phyloP scores from a whole-genome alignment of 106 monocot genomes.

The Dactylorhiza incarnata region DNA sequence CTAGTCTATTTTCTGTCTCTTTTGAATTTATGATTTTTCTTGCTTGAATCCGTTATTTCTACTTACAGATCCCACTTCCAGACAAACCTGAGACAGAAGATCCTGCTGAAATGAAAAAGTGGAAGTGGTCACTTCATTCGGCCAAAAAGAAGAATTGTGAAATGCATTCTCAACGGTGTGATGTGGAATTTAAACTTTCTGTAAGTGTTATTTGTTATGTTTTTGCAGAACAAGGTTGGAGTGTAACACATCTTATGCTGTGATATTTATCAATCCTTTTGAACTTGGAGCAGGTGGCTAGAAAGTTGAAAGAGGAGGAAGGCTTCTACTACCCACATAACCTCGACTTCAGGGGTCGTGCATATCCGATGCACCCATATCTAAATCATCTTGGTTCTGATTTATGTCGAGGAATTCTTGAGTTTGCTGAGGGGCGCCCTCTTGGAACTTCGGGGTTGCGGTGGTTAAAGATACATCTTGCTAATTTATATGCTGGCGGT shows the following conservation, averaged over 20 bases:
- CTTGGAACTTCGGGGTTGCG: slow-evolving; percentile 64
- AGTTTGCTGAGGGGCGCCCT: slow-evolving; percentile 74
- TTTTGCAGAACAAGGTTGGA: neutral
- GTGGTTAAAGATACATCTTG: slow-evolving; percentile 89
- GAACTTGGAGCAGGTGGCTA: slow-evolving; percentile 51
- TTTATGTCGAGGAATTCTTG: slow-evolving; percentile 76
- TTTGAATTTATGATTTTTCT: neutral
- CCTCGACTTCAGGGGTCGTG: slow-evolving; percentile 85
- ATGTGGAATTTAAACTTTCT: slow-evolving; percentile 87
- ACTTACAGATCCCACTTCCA: slow-evolving; percentile 58
- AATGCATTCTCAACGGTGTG: slow-evolving; percentile 82
- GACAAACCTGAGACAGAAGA: slow-evolving; percentile 78
- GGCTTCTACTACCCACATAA: slow-evolving; percentile 94
- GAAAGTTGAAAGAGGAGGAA: slow-evolving; percentile 85
- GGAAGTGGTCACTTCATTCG: slow-evolving; percentile 56
- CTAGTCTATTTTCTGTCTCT: neutral
- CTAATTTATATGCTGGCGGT: slow-evolving; percentile 85
- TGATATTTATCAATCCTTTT: neutral
- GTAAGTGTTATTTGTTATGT: slow-evolving; percentile 28
- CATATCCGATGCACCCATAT: slow-evolving; percentile 95
- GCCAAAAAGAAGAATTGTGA: slow-evolving; percentile 77
- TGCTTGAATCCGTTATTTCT: neutral
- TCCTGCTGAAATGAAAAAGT: slow-evolving; percentile 41
- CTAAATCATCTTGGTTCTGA: slow-evolving; percentile 89
- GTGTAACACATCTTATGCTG: neutral